phyloP scores from a whole-genome alignment of 495 filamentous ascomycete genomes.

The Peziza echinospora region DNA sequence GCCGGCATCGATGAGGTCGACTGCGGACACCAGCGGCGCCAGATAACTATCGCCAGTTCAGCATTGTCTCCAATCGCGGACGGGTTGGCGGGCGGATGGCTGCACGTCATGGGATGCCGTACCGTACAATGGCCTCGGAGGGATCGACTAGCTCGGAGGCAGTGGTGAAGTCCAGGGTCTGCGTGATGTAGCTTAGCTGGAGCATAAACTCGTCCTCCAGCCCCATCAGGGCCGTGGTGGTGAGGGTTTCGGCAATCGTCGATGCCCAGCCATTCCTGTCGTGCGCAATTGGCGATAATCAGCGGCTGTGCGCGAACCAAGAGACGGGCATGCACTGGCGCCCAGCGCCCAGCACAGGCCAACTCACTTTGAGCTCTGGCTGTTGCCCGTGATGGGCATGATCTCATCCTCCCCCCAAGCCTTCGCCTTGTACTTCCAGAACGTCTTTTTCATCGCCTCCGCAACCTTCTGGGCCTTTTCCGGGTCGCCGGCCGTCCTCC shows the following conservation, averaged over 20 bases:
- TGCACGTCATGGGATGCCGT: too few species aligned
- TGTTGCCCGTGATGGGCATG: constrained; percentile 10
- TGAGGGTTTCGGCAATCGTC: constrained; percentile 18
- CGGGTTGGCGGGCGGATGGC: too few species aligned
- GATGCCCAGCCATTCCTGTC: constrained; percentile 20
- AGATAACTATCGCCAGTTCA: constrained; percentile 19
- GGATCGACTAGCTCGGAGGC: constrained; percentile 16
- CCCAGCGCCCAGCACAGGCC: too few species aligned
- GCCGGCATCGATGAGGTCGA: constrained; percentile 15
- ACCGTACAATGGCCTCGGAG: constrained; percentile 20
- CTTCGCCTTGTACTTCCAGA: constrained; percentile 17
- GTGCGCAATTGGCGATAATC: background rate
- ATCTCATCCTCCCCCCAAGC: constrained; percentile 19
- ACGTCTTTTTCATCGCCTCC: constrained; percentile 13
- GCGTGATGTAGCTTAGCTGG: constrained; percentile 14
- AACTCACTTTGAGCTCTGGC: constrained; percentile 14
- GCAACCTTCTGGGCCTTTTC: constrained; percentile 29
- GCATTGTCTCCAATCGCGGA: too few species aligned
- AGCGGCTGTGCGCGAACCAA: too few species aligned
- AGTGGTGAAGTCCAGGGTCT: constrained; percentile 11
- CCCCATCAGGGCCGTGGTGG: constrained; percentile 18
- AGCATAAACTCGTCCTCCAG: constrained; percentile 18
- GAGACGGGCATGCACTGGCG: too few species aligned
- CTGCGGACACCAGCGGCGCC: constrained; percentile 15
- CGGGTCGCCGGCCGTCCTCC: constrained; percentile 29